Evolutionary conservation across 345 rosid genomes (phyloP), one percentile per base, ranked within the genome.

Genomic region (Ceriops tagal): DNA sequence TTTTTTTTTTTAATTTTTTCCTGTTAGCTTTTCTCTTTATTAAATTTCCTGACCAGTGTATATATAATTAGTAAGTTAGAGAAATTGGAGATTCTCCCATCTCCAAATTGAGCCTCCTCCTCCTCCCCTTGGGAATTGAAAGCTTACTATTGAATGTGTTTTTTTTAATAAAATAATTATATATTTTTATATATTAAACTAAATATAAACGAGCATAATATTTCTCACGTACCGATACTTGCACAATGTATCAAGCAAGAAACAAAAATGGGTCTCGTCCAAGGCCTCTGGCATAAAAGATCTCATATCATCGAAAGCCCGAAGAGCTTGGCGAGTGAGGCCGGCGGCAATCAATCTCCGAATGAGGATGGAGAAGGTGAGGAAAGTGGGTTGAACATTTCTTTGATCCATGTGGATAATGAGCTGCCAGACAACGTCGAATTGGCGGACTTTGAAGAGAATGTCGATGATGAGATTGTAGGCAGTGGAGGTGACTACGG

Each of bases 331-430:
- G 35, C 96, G 96, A 0, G 98, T 89, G 43, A 89, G 83, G 3
- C 98, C 98, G 0, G 97, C 92, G 0, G 92, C 86, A 55, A 91
- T 81, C 32, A 88, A 46, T 30, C 98, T 75, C n/a, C 96, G 88
- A 62, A 89, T 62, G 32, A 93, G 78, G 58, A 91, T 79, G 21
- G 81, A 75, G 83, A 93, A 93, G 31, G 96, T 88, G 16, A 84
- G 71, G 0, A 85, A 31, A 47, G 79, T 85, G 46, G 92, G 88
- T 1, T 34, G 9, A 31, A 75, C 5, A 58, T 26, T 53, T 1
- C 58, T 46, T 35, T 84, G 88, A 51, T 85, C 91, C 91, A 91
- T 89, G 35, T 88, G 84, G 28, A 83, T 71, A 53, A 93, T 64
- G 64, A 93, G 92, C 71, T 93, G 89, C 85, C 96, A 82, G 8